Percentiles rank a stretch among this genome's conserved stretches.
Evolutionary conservation across 2,329 filamentous ascomycete genomes (phyloP).

Genomic region (Arthrobotrys sphaeroides): DNA sequence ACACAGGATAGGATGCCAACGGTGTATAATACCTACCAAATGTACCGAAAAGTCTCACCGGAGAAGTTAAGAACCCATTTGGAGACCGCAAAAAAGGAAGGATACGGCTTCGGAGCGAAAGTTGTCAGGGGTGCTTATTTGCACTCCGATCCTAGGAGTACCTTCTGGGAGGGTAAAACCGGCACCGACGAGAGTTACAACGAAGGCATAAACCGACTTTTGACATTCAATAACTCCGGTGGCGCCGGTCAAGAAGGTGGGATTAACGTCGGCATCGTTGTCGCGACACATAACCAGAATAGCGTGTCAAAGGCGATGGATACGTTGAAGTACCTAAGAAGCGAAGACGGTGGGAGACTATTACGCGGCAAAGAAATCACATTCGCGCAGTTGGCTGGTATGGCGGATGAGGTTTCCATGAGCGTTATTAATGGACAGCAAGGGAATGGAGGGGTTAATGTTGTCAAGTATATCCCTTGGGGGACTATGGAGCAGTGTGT

Average conservation of each 20-base stretch:
- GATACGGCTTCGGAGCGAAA: conserved; percentile 77
- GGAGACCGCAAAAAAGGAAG: conserved; percentile 67
- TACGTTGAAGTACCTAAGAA: conserved; percentile 64
- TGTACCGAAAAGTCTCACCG: conserved; percentile 75
- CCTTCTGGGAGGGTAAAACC: conserved; percentile 77
- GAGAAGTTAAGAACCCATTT: conserved; percentile 70
- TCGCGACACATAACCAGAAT: conserved; percentile 83
- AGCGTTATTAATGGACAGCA: conserved; percentile 46
- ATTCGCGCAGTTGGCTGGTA: conserved; percentile 88
- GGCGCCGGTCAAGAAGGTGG: not conserved
- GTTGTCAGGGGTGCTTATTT: conserved; percentile 80
- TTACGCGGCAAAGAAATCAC: conserved; percentile 56
- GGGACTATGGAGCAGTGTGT: conserved; percentile 81
- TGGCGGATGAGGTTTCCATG: conserved; percentile 83
- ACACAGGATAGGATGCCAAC: conserved; percentile 69
- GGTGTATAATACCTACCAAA: conserved; percentile 83
- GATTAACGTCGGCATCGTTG: conserved; percentile 67
- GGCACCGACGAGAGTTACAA: conserved; percentile 79
- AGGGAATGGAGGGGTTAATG: conserved; percentile 58
- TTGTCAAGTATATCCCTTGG: conserved; percentile 76
- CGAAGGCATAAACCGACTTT: conserved; percentile 72
- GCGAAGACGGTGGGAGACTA: conserved; percentile 61
- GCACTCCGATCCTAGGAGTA: conserved; percentile 73
- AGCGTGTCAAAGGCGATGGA: conserved; percentile 70
- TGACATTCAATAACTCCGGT: conserved; percentile 62